Percentiles rank a stretch among this genome's conserved stretches.
Conservation (phyloP, 345 rosid genomes). For the Gossypium australe region DNA sequence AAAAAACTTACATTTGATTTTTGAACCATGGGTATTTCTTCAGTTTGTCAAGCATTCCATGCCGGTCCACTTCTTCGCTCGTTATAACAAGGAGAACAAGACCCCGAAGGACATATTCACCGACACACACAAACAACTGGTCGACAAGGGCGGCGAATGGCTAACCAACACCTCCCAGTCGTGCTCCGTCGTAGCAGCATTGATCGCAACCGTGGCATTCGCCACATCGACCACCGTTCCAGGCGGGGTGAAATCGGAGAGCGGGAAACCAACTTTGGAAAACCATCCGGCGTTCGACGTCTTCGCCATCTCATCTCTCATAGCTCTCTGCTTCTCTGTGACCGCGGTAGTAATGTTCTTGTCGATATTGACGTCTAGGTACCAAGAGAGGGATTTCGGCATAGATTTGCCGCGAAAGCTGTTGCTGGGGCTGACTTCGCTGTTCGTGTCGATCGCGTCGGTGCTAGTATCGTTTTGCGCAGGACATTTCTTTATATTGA, state of each 20-base stretch:
- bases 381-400: slow-evolving; percentile 33
- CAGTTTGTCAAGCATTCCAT: slow-evolving; percentile 45
- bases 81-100: slow-evolving; percentile 22
- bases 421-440: slow-evolving; percentile 31
- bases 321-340: slow-evolving; percentile 39
- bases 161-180: slow-evolving; percentile 42
- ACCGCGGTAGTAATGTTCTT: slow-evolving; percentile 33
- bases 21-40: background rate
- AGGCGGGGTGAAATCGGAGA: slow-evolving; percentile 19
- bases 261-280: slow-evolving; percentile 27
- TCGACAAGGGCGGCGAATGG: slow-evolving; percentile 41
- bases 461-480: slow-evolving; percentile 43
- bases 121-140: slow-evolving; percentile 28
- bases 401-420: slow-evolving; percentile 31
- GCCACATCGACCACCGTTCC: slow-evolving; percentile 44
- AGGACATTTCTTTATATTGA: slow-evolving; percentile 47
- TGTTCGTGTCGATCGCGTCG: slow-evolving; percentile 37
- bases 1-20: background rate
- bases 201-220: slow-evolving; percentile 51
- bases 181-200: slow-evolving; percentile 52
- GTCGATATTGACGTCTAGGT: slow-evolving; percentile 40
- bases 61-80: slow-evolving; percentile 29
- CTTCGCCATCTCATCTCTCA: slow-evolving; percentile 35
- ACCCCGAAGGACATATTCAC: slow-evolving; percentile 36
- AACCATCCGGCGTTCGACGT: slow-evolving; percentile 29